Percentiles rank a stretch among this genome's conserved stretches.
Evolutionary conservation across 352 stramenopile genomes (phyloP).

Genomic region (Peronospora farinosa): DNA sequence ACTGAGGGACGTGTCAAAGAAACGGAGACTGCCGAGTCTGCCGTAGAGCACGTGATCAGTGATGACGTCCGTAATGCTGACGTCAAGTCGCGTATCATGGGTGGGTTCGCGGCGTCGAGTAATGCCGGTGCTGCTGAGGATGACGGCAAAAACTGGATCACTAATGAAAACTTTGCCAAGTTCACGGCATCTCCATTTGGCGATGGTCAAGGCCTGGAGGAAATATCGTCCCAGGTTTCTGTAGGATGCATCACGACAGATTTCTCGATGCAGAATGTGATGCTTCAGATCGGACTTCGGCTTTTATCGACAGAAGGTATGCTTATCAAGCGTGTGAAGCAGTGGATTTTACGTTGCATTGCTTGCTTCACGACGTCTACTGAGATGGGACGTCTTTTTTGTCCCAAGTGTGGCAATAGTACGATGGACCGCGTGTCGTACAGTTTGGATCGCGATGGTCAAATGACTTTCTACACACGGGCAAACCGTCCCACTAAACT

Average conservation of each 20-base stretch:
- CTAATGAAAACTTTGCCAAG: slow-evolving; percentile 46
- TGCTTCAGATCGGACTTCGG: slow-evolving; percentile 84
- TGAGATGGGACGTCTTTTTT: slow-evolving; percentile 94
- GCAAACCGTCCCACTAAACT: slow-evolving; percentile 85
- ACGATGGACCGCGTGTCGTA: slow-evolving; percentile 93
- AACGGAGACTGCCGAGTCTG: slow-evolving; percentile 17
- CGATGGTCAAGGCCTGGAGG: slow-evolving; percentile 56
- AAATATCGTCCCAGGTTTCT: slow-evolving; percentile 42
- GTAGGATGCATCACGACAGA: slow-evolving; percentile 85
- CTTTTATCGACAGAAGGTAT: slow-evolving; percentile 78
- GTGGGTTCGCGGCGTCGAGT: slow-evolving; percentile 67
- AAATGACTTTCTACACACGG: slow-evolving; percentile 83
- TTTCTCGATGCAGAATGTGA: slow-evolving; percentile 87
- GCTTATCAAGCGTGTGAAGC: slow-evolving; percentile 84
- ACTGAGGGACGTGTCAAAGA: slow-evolving; percentile 13
- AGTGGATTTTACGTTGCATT: slow-evolving; percentile 96
- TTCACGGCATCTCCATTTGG: slow-evolving; percentile 74
- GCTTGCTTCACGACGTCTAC: slow-evolving; percentile 94
- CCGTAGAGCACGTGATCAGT: slow-evolving; percentile 32
- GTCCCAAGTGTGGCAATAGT: slow-evolving; percentile 93
- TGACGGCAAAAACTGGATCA: slow-evolving; percentile 88
- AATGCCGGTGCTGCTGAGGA: slow-evolving; percentile 73
- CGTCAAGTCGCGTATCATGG: slow-evolving; percentile 85
- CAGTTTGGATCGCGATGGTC: slow-evolving; percentile 89
- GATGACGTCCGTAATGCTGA: slow-evolving; percentile 67